Evolutionary conservation across 495 filamentous ascomycete genomes (phyloP).

Genomic region (Aspergillus biplanus): DNA sequence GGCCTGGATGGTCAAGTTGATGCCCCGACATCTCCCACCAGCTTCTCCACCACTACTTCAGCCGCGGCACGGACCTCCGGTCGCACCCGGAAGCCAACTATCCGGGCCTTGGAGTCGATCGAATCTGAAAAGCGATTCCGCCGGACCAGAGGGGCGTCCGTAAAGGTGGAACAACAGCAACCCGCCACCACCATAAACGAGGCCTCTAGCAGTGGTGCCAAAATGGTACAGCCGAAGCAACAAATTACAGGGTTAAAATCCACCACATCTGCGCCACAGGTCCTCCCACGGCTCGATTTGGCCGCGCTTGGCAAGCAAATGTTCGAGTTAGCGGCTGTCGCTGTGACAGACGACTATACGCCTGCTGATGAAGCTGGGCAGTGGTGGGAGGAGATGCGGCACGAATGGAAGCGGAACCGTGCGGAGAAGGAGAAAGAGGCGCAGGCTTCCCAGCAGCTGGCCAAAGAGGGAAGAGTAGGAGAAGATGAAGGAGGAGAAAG

Average conservation of each 20-base stretch:
- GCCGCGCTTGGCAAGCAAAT: constrained; percentile 28
- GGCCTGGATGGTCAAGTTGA: constrained; percentile 34
- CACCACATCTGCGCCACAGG: background rate
- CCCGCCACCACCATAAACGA: too few species aligned
- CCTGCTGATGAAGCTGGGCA: constrained; percentile 24
- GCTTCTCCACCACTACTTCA: constrained; percentile 33
- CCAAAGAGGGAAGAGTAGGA: background rate
- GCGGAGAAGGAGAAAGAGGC: constrained; percentile 1
- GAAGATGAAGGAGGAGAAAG: constrained; percentile 11
- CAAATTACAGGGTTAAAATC: background rate
- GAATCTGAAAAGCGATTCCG: constrained; percentile 32
- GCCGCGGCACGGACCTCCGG: constrained; percentile 34
- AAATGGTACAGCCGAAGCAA: background rate
- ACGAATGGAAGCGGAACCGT: constrained; percentile 23
- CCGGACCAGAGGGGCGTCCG: constrained; percentile 22
- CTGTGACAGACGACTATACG: constrained; percentile 30
- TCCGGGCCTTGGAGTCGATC: constrained; percentile 42
- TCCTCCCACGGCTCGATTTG: constrained; percentile 5
- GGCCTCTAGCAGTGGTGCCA: too few species aligned
- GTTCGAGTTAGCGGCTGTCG: constrained; percentile 31
- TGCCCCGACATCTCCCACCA: constrained; percentile 32
- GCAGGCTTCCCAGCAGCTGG: background rate
- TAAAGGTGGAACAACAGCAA: background rate
- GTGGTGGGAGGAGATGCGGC: constrained; percentile 26
- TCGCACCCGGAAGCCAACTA: constrained; percentile 44